Evolutionary conservation across 73 alveolate species (phyloP).

Genomic region (Paramecium tetraurelia): DNA sequence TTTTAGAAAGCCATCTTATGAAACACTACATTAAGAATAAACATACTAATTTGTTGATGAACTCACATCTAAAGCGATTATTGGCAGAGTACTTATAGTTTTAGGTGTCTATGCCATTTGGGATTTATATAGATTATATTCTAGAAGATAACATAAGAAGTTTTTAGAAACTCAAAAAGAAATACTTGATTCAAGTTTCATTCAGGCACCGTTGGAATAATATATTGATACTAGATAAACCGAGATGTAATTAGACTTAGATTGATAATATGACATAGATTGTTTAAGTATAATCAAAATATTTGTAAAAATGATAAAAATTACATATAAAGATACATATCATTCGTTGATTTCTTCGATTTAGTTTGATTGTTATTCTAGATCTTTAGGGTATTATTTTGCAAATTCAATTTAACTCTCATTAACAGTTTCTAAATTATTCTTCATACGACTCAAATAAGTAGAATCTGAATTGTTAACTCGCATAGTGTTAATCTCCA

Average conservation of each 20-base stretch:
- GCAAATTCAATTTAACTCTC: not conserved
- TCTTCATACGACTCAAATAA: not conserved
- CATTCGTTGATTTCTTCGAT: not conserved
- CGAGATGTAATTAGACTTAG: not conserved
- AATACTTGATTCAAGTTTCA: not conserved
- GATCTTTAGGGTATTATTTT: not conserved
- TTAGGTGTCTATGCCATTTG: not conserved
- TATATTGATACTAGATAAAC: conserved; percentile 32
- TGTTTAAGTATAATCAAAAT: too few species aligned
- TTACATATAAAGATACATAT: not conserved
- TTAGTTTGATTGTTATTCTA: not conserved
- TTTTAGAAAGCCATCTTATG: not conserved
- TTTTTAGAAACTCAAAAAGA: conserved; percentile 11
- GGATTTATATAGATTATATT: conserved; percentile 24
- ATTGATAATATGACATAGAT: not conserved
- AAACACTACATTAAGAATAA: not conserved
- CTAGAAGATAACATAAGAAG: not conserved
- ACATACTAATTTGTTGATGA: conserved; percentile 1
- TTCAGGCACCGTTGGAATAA: not conserved
- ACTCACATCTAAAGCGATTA: not conserved
- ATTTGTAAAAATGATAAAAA: too few species aligned
- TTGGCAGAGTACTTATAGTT: not conserved
- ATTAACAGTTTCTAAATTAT: not conserved
- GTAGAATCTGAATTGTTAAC: not conserved
- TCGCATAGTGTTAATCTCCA: not conserved